Percentiles rank a stretch among this genome's conserved stretches.
phyloP scores from a whole-genome alignment of 2,329 filamentous ascomycete genomes.

The Penicillium brevicompactum region DNA sequence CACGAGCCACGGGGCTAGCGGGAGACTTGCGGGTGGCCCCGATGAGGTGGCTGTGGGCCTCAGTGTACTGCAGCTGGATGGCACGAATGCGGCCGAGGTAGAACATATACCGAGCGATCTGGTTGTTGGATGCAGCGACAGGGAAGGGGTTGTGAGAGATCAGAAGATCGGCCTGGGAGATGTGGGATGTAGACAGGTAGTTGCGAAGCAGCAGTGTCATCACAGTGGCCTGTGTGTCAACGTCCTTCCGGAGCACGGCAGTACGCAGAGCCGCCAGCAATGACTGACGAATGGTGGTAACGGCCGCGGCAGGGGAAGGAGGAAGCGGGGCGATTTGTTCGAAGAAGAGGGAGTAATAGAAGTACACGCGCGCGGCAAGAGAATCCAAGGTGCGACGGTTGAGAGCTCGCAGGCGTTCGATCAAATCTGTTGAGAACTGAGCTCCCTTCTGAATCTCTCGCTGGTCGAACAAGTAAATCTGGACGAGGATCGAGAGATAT shows the following conservation, averaged over 20 bases:
- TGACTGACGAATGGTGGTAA: conserved; percentile 82
- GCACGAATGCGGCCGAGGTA: conserved; percentile 95
- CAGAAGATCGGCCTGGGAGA: conserved; percentile 92
- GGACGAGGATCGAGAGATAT: conserved; percentile 80
- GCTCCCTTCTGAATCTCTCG: conserved; percentile 79
- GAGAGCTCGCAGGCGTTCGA: conserved; percentile 80
- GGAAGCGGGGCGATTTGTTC: conserved; percentile 87
- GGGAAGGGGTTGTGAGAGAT: conserved; percentile 97
- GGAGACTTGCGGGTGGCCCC: conserved; percentile 95
- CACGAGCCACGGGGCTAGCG: conserved; percentile 81
- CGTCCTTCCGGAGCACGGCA: conserved; percentile 93
- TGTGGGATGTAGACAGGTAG: conserved; percentile 94
- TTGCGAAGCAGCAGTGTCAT: conserved; percentile 94
- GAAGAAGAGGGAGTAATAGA: conserved; percentile 95
- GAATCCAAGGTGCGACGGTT: conserved; percentile 95
- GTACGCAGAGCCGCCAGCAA: conserved; percentile 88
- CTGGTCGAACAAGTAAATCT: conserved; percentile 86
- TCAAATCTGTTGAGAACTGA: conserved; percentile 79
- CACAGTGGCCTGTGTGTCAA: conserved; percentile 94
- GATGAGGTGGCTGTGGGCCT: conserved; percentile 91
- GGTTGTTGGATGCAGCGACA: conserved; percentile 91
- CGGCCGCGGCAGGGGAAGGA: conserved; percentile 82
- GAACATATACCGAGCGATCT: conserved; percentile 95
- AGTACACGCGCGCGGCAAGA: conserved; percentile 92
- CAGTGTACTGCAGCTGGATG: conserved; percentile 94